Percentiles rank a stretch among this genome's conserved stretches.
Evolutionary conservation across 208 protist genomes (phyloP).

Genomic region (Balamuthia mandrillaris): DNA sequence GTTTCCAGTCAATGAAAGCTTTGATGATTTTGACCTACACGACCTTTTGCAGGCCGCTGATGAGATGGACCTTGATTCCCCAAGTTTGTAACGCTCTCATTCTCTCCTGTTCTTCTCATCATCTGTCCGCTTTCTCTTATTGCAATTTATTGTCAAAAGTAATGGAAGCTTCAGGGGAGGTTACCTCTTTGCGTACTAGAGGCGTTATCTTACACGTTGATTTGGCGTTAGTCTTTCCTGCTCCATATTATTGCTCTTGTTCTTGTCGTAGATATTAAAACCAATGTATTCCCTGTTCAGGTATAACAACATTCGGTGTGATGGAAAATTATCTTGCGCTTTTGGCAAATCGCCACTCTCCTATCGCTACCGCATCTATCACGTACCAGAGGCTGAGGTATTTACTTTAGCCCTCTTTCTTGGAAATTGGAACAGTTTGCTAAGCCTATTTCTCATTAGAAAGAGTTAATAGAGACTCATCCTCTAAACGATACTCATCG

Average conservation of each 20-base stretch:
- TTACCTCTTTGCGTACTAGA: background rate
- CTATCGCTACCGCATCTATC: slow-evolving; percentile 29
- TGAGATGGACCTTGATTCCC: background rate
- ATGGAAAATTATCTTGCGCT: background rate
- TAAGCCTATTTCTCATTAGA: too few relatives aligned
- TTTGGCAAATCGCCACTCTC: background rate
- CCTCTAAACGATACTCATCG: slow-evolving; percentile 21
- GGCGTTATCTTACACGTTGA: slow-evolving; percentile 2
- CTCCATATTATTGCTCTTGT: background rate
- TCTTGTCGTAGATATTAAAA: background rate
- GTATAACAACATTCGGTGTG: slow-evolving; percentile 27
- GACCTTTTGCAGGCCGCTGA: background rate
- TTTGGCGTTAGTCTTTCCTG: background rate
- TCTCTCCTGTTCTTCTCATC: background rate
- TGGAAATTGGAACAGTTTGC: too few relatives aligned
- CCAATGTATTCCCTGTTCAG: background rate
- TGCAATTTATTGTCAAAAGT: too few relatives aligned
- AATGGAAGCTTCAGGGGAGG: background rate
- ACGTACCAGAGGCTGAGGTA: background rate
- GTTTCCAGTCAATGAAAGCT: background rate
- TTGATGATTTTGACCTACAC: background rate
- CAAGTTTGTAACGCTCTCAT: background rate
- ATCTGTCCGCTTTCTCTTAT: background rate
- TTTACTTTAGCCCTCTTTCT: too few relatives aligned
- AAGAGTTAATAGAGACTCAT: too few relatives aligned